Evolutionary conservation across 2,329 filamentous ascomycete species (phyloP), one percentile per base, ranked within the genome.

Genomic region (Moelleriella libera): DNA sequence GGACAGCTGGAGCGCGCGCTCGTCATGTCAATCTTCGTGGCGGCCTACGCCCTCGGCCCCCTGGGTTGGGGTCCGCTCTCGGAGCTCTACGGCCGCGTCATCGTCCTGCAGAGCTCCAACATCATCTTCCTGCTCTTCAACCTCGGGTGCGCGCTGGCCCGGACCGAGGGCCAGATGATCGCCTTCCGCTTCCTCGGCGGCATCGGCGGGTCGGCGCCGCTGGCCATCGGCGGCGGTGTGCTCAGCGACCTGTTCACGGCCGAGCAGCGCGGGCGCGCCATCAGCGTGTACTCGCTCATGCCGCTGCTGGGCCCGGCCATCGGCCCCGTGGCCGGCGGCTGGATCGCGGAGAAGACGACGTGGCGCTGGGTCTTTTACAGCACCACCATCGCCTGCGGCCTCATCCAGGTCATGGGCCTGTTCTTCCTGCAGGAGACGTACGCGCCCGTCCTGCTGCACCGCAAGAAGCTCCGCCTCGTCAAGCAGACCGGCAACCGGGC

Each of bases 331-430:
- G 64, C 66, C 5, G 68, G 65, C 9, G 64, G 67, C 3, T 65
- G 63, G 31, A 53, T 71, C 6, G 62, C 64, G 6, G 56, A 59
- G 48, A 68, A 77, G 5, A 70, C 75, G 6, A 78, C 73, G 1
- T 88, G 84, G 84, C 72, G 82, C 40, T 88, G 83, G 83, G 75
- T 78, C 6, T 88, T 87, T 64, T 85, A 75, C 63, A 69, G 77
- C 0, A 83, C 80, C 1, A 76, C 78, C 1, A 81, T 86, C 48
- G 63, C 65, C 8, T 77, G 79, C 48, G 81, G 69, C 1, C 49
- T 76, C 10, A 74, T 87, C 45, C 80, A 85, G 57, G 50, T 72
- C 9, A 63, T 73, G 6, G 82, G 64, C 1, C 30, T 82, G 5
- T 60, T 85, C 45, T 75, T 75, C 14, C 69, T 88, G 5, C 71